These are phyloP conservation scores for Solanum chacoense DNA, from an alignment of 305 asterid species.

Conservation along the genomic window DNA sequence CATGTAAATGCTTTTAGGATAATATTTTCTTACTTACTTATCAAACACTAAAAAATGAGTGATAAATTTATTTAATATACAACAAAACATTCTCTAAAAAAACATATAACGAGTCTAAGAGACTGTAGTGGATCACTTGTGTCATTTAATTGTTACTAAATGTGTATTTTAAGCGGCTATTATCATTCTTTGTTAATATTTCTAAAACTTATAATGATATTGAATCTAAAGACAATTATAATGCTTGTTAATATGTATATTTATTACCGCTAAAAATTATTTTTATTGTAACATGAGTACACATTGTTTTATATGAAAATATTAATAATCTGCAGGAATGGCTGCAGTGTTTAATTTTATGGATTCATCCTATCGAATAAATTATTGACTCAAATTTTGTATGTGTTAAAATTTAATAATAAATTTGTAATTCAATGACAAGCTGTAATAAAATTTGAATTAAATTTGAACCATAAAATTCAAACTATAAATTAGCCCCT, in stretches of 20 bases:
- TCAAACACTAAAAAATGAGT: not conserved
- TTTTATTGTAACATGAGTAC: not conserved
- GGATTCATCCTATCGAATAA: not conserved
- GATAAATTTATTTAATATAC: too few relatives aligned
- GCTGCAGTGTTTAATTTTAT: not conserved
- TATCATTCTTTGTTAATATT: too few relatives aligned
- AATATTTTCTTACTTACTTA: not conserved
- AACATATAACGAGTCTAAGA: not conserved
- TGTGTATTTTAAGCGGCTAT: not conserved
- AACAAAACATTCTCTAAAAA: too few relatives aligned
- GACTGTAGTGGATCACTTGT: not conserved
- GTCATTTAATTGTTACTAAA: not conserved
- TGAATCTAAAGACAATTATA: too few relatives aligned
- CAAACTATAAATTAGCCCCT: not conserved
- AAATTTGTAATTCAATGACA: not conserved
- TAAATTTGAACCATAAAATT: too few relatives aligned
- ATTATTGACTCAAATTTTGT: not conserved
- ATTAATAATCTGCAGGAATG: not conserved
- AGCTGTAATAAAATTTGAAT: not conserved
- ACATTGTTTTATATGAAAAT: not conserved
- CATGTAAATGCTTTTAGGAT: too few relatives aligned
- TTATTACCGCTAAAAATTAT: not conserved
- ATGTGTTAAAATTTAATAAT: not conserved
- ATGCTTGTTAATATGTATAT: too few relatives aligned
- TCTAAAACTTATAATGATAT: too few relatives aligned